Conservation (phyloP, 306 rosid species). For the Erythrophleum fordii region DNA sequence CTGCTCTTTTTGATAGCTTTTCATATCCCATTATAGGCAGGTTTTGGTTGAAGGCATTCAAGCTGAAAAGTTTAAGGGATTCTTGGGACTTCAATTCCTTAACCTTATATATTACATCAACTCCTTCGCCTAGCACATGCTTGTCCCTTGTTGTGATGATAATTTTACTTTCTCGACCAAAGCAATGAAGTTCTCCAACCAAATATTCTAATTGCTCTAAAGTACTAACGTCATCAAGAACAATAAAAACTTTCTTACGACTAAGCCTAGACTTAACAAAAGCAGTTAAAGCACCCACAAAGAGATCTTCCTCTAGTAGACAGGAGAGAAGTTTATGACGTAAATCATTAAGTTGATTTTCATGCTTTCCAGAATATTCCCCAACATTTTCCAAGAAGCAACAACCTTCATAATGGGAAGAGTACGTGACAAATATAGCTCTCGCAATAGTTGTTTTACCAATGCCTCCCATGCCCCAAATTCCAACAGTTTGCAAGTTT, state of each 20-base stretch:
- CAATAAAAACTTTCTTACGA: not conserved
- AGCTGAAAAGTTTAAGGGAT: no score
- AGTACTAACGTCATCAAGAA: not conserved
- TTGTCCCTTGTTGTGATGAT: no score
- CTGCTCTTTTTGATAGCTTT: not conserved
- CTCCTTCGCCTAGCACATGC: no score
- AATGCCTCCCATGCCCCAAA: not conserved
- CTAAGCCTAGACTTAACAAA: not conserved
- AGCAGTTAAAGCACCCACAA: no score
- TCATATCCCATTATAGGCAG: not conserved
- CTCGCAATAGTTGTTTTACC: no score
- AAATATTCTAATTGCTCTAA: no score
- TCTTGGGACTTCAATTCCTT: no score
- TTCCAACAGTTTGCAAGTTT: not conserved
- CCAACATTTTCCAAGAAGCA: not conserved
- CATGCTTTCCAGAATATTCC: not conserved
- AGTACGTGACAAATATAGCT: not conserved
- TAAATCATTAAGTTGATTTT: not conserved
- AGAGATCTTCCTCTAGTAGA: no score
- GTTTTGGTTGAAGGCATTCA: no score
- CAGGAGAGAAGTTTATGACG: not conserved
- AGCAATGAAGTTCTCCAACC: not conserved
- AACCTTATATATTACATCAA: no score
- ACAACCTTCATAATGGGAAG: not conserved
- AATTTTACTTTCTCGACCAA: not conserved